A percentile compares a stretch with the other conserved stretches of the same genome.
These are phyloP conservation scores for Flaveria floridana DNA, from an alignment of 140 eudicot genomes.

Conservation along the genomic window DNA sequence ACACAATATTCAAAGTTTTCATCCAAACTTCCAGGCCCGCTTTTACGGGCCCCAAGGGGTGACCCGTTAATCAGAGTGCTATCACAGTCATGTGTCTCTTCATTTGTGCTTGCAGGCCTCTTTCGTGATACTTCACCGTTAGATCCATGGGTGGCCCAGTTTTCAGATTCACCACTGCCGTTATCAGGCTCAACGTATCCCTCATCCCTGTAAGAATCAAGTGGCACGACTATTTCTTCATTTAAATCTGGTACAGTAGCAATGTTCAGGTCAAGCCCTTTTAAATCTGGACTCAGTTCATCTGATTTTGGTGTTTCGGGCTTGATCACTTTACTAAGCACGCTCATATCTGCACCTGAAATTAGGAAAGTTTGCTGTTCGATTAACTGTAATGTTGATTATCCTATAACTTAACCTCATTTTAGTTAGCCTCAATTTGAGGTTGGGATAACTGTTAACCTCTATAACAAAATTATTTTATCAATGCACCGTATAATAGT, in stretches of 20 bases:
- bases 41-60: slow-evolving; percentile 39
- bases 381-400: background rate
- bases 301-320: slow-evolving; percentile 36
- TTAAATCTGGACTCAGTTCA: slow-evolving; percentile 36
- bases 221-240: slow-evolving; percentile 57
- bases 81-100: slow-evolving; percentile 60
- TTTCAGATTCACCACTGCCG: slow-evolving; percentile 72
- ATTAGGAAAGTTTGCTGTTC: background rate
- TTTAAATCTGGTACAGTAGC: slow-evolving; percentile 80
- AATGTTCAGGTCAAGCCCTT: slow-evolving; percentile 65
- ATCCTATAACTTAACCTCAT: background rate
- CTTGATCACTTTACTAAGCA: slow-evolving; percentile 26
- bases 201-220: slow-evolving; percentile 60
- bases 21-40: slow-evolving; percentile 52
- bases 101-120: slow-evolving; percentile 50
- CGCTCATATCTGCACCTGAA: slow-evolving; percentile 35
- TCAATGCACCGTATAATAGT: background rate
- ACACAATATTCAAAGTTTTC: slow-evolving; percentile 78
- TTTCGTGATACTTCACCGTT: slow-evolving; percentile 42
- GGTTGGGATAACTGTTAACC: background rate
- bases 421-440: background rate
- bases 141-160: slow-evolving; percentile 43
- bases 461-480: background rate
- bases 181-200: slow-evolving; percentile 48
- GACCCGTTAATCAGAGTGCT: slow-evolving; percentile 75